Evolutionary conservation across 1,139 yeast species (phyloP), one percentile per base, ranked within the genome.

Genomic region (Saccharomycopsis hybrid): DNA sequence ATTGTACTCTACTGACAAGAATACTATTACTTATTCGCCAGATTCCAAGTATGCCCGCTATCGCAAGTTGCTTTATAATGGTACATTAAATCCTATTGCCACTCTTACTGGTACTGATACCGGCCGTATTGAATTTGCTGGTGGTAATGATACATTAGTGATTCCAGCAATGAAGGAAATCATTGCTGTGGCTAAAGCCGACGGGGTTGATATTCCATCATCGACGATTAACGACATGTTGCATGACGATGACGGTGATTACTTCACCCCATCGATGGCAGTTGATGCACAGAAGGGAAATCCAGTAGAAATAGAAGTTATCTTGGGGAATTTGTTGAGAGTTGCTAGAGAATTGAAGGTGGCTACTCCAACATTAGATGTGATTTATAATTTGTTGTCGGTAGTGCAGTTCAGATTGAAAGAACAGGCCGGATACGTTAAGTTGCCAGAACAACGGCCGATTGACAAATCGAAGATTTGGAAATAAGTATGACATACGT

Each of bases 221-320:
- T 66, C 59, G 18, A 60, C 62, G 9, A 65, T 71, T 47, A 70
- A 76, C 32, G 53, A 57, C 38, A 69, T 70, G 49, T 56, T 72
- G 45, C 80, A 77, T 56, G 69, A 73, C 41, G 78, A 78, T 48
- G 82, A 77, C 58, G 81, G 80, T 0, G 65, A 68, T 43, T 77
- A 72, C 61, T 78, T 74, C 59, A 60, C 68, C 18, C 84, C 85
- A 0, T 77, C 82, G 2, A 79, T 79, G 84, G 66, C 71, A 51
- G 74, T 78, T 11, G 84, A 78, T 60, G 67, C 67, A 30, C 65
- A 72, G 46, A 76, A 77, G 58, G 71, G 72, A 2, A 78, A 77
- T 56, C 71, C 75, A 44, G 67, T 78, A 59, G 85, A 79, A 57
- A 59, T 77, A 46, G 82, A 79, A 57, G 72, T 74, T 18, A 77